Evolutionary conservation across 345 rosid species (phyloP).

Genomic region (Limnanthes douglasii): DNA sequence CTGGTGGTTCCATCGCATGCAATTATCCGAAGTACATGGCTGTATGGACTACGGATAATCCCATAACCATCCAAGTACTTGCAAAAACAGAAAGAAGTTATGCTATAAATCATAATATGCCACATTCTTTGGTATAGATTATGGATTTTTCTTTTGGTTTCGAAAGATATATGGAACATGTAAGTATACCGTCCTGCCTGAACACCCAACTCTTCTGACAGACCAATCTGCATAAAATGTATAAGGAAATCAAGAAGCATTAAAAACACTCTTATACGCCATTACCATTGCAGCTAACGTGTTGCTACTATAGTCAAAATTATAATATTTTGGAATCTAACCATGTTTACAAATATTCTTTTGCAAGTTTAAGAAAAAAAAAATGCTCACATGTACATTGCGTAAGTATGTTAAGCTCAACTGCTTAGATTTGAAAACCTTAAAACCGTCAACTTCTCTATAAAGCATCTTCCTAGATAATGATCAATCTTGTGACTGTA

Average conservation of each 20-base stretch:
- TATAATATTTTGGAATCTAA: no score
- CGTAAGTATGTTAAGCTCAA: constrained; percentile 60
- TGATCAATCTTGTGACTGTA: constrained; percentile 46
- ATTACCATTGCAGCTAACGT: no score
- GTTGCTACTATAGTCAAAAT: no score
- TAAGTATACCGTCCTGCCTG: constrained; percentile 31
- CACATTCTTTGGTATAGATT: not conserved
- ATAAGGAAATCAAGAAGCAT: no score
- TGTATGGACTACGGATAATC: constrained; percentile 55
- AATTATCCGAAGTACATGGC: constrained; percentile 63
- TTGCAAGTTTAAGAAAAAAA: not conserved
- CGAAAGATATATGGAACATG: not conserved
- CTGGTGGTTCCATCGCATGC: constrained; percentile 79
- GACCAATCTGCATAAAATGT: constrained; percentile 36
- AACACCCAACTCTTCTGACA: constrained; percentile 38
- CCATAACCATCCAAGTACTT: constrained; percentile 81
- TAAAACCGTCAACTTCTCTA: constrained; percentile 61
- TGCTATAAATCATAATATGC: constrained; percentile 1
- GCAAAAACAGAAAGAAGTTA: constrained; percentile 3
- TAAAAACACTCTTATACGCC: not conserved
- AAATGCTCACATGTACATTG: constrained; percentile 44
- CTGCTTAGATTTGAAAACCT: constrained; percentile 56
- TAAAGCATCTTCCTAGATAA: constrained; percentile 56
- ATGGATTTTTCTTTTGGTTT: constrained; percentile 4
- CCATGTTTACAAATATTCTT: no score